Percentiles rank a stretch among this genome's conserved stretches.
These are phyloP conservation scores for Rhizopogon salebrosus DNA, from an alignment of 768 basidiomycete genomes.

Conservation along the genomic window DNA sequence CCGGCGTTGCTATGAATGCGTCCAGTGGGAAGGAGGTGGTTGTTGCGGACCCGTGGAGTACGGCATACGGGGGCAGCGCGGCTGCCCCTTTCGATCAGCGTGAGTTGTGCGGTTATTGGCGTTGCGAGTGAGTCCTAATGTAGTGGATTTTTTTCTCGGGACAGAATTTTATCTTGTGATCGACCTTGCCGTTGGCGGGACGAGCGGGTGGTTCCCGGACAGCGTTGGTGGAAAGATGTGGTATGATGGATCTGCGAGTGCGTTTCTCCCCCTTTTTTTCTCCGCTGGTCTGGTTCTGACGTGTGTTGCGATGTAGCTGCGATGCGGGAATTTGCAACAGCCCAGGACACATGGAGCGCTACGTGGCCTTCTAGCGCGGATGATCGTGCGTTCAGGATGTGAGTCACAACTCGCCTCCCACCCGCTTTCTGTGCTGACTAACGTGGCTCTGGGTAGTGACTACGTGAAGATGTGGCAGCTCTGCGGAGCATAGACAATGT, in stretches of 20 bases:
- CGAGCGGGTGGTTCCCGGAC: conserved; percentile 49
- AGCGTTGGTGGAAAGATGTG: conserved; percentile 55
- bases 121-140: no score
- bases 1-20: conserved; percentile 40
- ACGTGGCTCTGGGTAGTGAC: conserved; percentile 13
- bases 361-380: conserved; percentile 67
- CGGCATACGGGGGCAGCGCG: conserved; percentile 33
- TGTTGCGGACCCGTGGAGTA: conserved; percentile 46
- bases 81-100: conserved; percentile 41
- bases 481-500: conserved; percentile 9
- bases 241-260: conserved; percentile 55
- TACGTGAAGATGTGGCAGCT: conserved; percentile 31
- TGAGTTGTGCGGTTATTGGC: conserved; percentile 29
- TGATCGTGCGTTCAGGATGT: conserved; percentile 69
- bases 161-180: conserved; percentile 78
- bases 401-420: conserved; percentile 2
- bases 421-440: no score
- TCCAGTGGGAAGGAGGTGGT: conserved; percentile 33
- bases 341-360: conserved; percentile 61
- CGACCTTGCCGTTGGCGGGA: conserved; percentile 76
- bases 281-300: neutral
- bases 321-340: conserved; percentile 64
- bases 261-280: conserved; percentile 11
- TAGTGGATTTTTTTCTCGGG: no score
- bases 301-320: conserved; percentile 32